Conservation (phyloP, 768 basidiomycete species). For the Auricularia sp. region DNA sequence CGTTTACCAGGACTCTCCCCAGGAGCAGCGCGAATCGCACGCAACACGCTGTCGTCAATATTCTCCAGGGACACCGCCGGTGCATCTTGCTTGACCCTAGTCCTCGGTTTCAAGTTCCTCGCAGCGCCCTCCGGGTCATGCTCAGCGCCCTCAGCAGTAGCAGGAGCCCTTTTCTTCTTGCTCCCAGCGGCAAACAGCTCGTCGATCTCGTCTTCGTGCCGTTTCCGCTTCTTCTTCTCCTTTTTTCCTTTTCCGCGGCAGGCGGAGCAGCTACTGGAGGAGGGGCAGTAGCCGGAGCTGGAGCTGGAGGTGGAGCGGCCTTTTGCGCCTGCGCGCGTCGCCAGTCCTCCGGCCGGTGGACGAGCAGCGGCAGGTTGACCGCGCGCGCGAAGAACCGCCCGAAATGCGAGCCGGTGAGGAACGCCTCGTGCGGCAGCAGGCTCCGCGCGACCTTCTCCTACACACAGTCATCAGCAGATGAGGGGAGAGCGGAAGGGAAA, state of each 20-base stretch:
- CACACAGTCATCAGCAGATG: too few relatives aligned
- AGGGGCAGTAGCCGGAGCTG: constrained; percentile 3
- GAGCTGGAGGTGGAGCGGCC: constrained; percentile 9
- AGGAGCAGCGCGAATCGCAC: constrained; percentile 51
- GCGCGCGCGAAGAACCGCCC: constrained; percentile 81
- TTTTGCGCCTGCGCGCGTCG: constrained; percentile 48
- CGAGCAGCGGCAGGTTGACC: constrained; percentile 67
- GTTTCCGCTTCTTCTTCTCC: constrained; percentile 36
- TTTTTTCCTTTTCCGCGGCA: constrained; percentile 5
- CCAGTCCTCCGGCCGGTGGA: constrained; percentile 80
- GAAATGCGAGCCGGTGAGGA: constrained; percentile 67
- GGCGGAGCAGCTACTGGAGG: constrained; percentile 12
- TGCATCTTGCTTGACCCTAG: constrained; percentile 14
- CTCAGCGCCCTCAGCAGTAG: neutral
- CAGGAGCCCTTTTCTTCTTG: constrained; percentile 22
- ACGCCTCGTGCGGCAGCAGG: constrained; percentile 58
- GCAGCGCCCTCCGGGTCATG: constrained; percentile 8
- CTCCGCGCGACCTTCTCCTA: constrained; percentile 90
- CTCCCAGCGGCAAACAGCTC: constrained; percentile 45
- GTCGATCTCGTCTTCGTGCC: constrained; percentile 60
- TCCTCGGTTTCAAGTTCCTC: constrained; percentile 15
- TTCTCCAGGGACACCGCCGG: neutral
- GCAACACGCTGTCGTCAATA: constrained; percentile 30
- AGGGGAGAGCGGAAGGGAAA: too few relatives aligned
- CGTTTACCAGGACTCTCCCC: constrained; percentile 17